Conservation (phyloP, 2,329 filamentous ascomycete species). For the Colletotrichum falcatum region DNA sequence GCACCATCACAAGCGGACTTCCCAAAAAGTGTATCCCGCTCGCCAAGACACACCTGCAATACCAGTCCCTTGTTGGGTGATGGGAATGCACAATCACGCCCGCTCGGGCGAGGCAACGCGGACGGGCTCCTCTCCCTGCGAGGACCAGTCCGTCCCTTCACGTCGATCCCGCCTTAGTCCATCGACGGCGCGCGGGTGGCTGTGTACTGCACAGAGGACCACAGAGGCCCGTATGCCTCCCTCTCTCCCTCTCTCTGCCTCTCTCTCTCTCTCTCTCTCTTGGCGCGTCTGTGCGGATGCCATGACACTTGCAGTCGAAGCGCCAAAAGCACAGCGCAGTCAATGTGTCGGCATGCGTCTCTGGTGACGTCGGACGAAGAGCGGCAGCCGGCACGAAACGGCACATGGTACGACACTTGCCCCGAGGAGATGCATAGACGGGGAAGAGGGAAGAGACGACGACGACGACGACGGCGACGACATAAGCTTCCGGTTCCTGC, state of each 20-base stretch:
- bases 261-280: neutral
- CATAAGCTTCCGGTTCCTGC: neutral
- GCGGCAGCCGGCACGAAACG: neutral
- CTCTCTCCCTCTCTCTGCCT: neutral
- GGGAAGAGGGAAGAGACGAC: neutral
- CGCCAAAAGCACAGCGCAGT: slow-evolving; percentile 7
- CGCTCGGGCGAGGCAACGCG: neutral
- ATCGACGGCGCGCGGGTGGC: slow-evolving; percentile 5
- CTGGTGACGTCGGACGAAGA: slow-evolving; percentile 4
- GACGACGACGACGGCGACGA: too few species aligned
- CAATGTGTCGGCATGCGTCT: slow-evolving; percentile 9
- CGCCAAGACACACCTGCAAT: slow-evolving; percentile 14
- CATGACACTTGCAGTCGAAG: neutral
- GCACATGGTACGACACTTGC: neutral
- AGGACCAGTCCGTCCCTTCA: neutral
- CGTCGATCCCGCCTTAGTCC: slow-evolving; percentile 7
- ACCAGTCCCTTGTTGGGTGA: slow-evolving; percentile 1
- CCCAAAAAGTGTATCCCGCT: neutral
- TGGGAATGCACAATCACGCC: neutral
- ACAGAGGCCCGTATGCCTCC: neutral
- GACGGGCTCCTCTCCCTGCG: too few species aligned
- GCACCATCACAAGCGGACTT: neutral
- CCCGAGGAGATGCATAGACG: slow-evolving; percentile 5
- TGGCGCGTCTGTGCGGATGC: neutral
- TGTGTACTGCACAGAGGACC: slow-evolving; percentile 19